Evolutionary conservation across 139 green algal species (phyloP).

Genomic region (Yamagishiella unicocca): DNA sequence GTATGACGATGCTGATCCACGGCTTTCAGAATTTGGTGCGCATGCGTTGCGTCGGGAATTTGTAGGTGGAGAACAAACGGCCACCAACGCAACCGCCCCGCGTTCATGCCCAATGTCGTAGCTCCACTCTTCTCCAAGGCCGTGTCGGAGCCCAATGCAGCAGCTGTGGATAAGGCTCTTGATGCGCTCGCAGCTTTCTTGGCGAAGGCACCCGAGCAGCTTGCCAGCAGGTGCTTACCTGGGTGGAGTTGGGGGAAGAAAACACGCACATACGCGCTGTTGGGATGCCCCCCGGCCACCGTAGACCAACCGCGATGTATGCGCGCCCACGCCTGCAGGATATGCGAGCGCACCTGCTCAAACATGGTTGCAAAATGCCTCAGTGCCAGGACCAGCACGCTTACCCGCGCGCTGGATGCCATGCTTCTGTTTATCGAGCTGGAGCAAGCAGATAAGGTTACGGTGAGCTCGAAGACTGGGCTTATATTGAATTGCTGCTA

Average conservation of each 20-base stretch:
- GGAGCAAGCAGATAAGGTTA: constrained; percentile 85
- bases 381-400: constrained; percentile 84
- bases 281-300: not conserved
- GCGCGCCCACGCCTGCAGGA: constrained; percentile 51
- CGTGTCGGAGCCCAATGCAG: constrained; percentile 87
- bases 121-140: constrained; percentile 86
- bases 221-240: constrained; percentile 67
- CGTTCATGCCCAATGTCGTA: constrained; percentile 50
- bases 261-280: not conserved
- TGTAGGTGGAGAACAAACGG: no score
- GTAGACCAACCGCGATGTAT: not conserved
- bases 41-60: not conserved
- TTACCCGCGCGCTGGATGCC: constrained; percentile 75
- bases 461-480: constrained; percentile 60
- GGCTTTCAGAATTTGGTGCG: constrained; percentile 79
- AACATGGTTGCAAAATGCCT: constrained; percentile 86
- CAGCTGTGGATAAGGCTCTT: constrained; percentile 92
- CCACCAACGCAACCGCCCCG: not conserved
- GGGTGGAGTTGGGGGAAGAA: no score
- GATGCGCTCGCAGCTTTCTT: constrained; percentile 82
- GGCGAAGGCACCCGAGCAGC: constrained; percentile 63
- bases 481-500: no score
- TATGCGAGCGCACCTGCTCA: constrained; percentile 69
- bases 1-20: constrained; percentile 73
- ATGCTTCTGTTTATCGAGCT: constrained; percentile 88